Conservation (phyloP, 2,329 filamentous ascomycete genomes). For the Rhinocladiella mackenziei region DNA sequence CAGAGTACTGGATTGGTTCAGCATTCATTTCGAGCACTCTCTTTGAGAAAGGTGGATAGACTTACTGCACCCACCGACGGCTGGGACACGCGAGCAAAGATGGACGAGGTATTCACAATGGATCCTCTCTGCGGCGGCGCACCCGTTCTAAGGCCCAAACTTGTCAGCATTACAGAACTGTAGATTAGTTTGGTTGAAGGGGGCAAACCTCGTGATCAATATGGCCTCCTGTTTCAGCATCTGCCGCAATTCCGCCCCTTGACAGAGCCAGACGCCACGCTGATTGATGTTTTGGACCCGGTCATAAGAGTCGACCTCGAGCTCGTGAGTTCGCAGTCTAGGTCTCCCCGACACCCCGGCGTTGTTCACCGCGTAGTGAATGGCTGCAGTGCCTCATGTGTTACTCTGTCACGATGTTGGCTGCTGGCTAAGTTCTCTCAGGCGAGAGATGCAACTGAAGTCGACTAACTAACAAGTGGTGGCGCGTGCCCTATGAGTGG, state of each 20-base stretch:
- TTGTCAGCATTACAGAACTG: neutral
- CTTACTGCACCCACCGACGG: conserved; percentile 3
- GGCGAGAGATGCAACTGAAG: no score
- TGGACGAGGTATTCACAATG: conserved; percentile 50
- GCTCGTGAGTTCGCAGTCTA: conserved; percentile 26
- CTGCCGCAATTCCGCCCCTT: conserved; percentile 42
- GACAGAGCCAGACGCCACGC: conserved; percentile 47
- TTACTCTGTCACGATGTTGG: no score
- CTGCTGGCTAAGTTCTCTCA: no score
- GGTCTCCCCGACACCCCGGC: conserved; percentile 50
- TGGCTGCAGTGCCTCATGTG: no score
- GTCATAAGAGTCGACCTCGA: conserved; percentile 43
- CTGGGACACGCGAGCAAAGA: conserved; percentile 5
- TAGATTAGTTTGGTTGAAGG: no score
- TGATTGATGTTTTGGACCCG: conserved; percentile 54
- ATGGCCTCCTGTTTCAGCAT: conserved; percentile 45
- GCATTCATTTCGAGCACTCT: neutral
- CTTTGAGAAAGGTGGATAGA: neutral
- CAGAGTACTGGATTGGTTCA: conserved; percentile 51
- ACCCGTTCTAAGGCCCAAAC: conserved; percentile 12
- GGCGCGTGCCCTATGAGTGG: no score
- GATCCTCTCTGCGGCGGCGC: conserved; percentile 42
- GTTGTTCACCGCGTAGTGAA: conserved; percentile 53
- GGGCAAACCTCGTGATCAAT: conserved; percentile 46
- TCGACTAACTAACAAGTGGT: no score